Evolutionary conservation across 1,284 basidiomycete species (phyloP), one percentile per base, ranked within the genome.

Genomic region (Marasmius tenuissimus): DNA sequence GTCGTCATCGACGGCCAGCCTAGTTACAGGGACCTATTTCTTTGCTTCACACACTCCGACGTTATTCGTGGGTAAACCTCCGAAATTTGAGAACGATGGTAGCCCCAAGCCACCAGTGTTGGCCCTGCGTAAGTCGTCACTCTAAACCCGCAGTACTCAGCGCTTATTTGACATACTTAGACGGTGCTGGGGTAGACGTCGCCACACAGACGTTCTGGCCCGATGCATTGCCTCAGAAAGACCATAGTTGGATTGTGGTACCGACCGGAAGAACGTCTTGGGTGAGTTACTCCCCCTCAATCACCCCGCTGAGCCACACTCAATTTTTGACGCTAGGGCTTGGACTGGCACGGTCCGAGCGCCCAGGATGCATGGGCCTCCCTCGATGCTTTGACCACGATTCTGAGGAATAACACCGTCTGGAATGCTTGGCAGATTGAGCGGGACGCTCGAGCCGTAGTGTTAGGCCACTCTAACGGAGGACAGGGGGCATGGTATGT

Each of bases 391-490:
- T 71, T 92, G 33, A 72, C 73, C 11, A 59, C 60, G 3, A 84
- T 88, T 52, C 73, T 89, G 35, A 61, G 64, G 20, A 59, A 60
- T 9, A 70, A 68, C 16, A 64, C 69, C 1, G 64, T 68, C 14
- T 87, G 83, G 81, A 72, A 72, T 52, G 60, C 68, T 11, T 85
- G 83, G 78, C 63, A 67, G 9, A 73, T 83, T 2, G 63, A 70
- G 22, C 35, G 69, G 1, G 69, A 81, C 7, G 75, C 78, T 1
- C 78, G 77, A 35, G 83, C 87, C 0, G 72, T 92, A 10, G 70
- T 96, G 7, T 77, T 96, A 51, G 95, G 95, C 0, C 95, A 97
- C 71, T 96, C 94, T 1, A 97, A 97, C 71, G 95, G 95, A 9
- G 95, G 94, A 3, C 95, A 97, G 74, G 95, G 95, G 0, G 81